phyloP scores from a whole-genome alignment of 331 rosid species.

The Rhamnella rubrinervis region DNA sequence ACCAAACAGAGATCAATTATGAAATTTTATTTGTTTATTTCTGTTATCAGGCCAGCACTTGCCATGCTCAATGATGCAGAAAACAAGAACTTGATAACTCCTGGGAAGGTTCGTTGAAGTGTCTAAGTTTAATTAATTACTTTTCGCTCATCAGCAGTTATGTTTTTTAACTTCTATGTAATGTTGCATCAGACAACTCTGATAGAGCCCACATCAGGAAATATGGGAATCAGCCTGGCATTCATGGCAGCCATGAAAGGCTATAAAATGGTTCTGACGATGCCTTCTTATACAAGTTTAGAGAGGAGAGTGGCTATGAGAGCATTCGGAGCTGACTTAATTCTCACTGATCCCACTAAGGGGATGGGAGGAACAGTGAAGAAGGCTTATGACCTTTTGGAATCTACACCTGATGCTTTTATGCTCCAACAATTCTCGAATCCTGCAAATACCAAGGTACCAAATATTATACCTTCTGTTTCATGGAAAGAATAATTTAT shows the following conservation, averaged over 20 bases:
- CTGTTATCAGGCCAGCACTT: conserved; percentile 60
- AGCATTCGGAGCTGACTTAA: conserved; percentile 85
- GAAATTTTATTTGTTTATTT: conserved; percentile 9
- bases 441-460: conserved; percentile 77
- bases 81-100: conserved; percentile 67
- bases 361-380: conserved; percentile 96
- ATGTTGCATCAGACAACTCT: conserved; percentile 56
- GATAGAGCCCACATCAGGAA: conserved; percentile 89
- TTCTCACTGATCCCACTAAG: conserved; percentile 81
- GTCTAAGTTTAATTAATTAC: not conserved
- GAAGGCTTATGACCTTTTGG: conserved; percentile 82
- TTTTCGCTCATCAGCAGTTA: not conserved
- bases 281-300: conserved; percentile 96
- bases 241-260: conserved; percentile 85
- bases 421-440: conserved; percentile 92
- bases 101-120: conserved; percentile 69
- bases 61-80: conserved; percentile 86
- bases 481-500: not conserved
- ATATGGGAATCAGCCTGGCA: conserved; percentile 95
- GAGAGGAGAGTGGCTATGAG: conserved; percentile 92
- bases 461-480: not conserved
- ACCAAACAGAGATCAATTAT: not conserved
- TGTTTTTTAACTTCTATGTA: conserved; percentile 2
- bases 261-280: conserved; percentile 77
- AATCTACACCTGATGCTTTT: conserved; percentile 68